Base-by-base conservation (phyloP, 257 asterid genomes). In the Salvia miltiorrhiza region DNA sequence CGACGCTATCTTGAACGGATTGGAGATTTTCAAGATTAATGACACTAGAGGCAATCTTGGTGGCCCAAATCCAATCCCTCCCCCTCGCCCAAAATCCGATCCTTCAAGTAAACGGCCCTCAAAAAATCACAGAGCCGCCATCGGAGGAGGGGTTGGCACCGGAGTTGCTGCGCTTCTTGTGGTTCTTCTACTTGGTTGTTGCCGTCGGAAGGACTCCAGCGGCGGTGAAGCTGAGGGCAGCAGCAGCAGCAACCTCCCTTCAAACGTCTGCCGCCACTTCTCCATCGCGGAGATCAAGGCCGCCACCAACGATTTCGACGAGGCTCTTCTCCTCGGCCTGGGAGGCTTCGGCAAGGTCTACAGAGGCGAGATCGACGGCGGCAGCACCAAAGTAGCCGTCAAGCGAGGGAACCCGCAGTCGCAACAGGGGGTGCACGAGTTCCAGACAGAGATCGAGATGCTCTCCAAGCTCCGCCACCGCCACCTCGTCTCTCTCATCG, bases 311-410 rank as follows among this genome's bases (percentile, higher is more conserved):
- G 72, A 84, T 84, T 90, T 90, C 17, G 92, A 90, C n/a, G 96
- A 90, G 79, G 76, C 87, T 52, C 85, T 80, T 30, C 78, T 90
- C 69, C 88, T 90, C 28, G 97, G 97, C 4, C 92, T 90, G 16
- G 97, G 97, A 33, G 97, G 97, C 8, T 90, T 90, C 47, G 95
- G 96, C 39, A 90, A 90, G 69, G 96, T 90, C 20, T 90, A 88
- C 74, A 74, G 76, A 41, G 97, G 97, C 43, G 92, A 84, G 65
- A 79, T 90, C 58, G 96, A 90, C 9, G 92, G 94, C 58, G 97
- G 86, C 0, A 92, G 94, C 47, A 84, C 90, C 7, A 90, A 84
- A 60, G 94, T 90, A 4, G 96, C 97, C 0, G 84, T 90, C 54
- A 90, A 90, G 85, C 92, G 97, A 32, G 94, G 91, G 40, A 90